These are phyloP conservation scores for Phytopythium vexans DNA, from an alignment of 352 stramenopile genomes.

Conservation along the genomic window DNA sequence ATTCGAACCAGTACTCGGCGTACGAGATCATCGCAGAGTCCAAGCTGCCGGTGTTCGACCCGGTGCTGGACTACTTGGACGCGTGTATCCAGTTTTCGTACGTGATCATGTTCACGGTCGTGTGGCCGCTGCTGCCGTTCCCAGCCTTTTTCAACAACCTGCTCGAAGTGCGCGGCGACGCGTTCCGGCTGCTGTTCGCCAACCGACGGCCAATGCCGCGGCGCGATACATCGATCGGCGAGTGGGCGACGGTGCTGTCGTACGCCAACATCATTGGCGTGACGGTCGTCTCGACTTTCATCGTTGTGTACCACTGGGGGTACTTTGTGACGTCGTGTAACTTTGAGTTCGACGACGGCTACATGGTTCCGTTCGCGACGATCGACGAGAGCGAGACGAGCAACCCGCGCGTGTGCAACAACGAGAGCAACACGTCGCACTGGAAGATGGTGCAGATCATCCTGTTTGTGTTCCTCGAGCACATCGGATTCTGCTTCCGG, in stretches of 20 bases:
- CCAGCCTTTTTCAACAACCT: constrained; percentile 87
- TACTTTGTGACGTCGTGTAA: constrained; percentile 79
- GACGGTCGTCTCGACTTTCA: constrained; percentile 75
- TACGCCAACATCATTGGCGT: constrained; percentile 87
- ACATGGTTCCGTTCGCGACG: constrained; percentile 72
- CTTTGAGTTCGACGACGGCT: constrained; percentile 63
- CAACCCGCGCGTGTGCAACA: constrained; percentile 36
- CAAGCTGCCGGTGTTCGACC: constrained; percentile 80
- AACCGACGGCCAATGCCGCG: constrained; percentile 80
- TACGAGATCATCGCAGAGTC: constrained; percentile 85
- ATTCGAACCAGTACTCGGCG: constrained; percentile 84
- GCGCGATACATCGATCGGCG: constrained; percentile 76
- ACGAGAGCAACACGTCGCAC: constrained; percentile 27
- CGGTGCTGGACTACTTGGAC: constrained; percentile 85
- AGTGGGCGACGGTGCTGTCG: constrained; percentile 80
- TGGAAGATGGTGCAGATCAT: constrained; percentile 83
- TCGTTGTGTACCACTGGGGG: constrained; percentile 82
- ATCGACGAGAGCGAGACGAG: constrained; percentile 32
- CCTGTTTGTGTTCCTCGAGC: constrained; percentile 79
- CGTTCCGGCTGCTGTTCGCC: constrained; percentile 77
- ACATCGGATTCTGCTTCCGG: constrained; percentile 76
- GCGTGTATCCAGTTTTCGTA: constrained; percentile 89
- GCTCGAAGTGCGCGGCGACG: constrained; percentile 82
- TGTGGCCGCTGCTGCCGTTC: constrained; percentile 85
- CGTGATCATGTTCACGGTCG: constrained; percentile 89